Evolutionary conservation across 768 basidiomycete genomes (phyloP), one percentile per base, ranked within the genome.

Genomic region (Podaxis sp.): DNA sequence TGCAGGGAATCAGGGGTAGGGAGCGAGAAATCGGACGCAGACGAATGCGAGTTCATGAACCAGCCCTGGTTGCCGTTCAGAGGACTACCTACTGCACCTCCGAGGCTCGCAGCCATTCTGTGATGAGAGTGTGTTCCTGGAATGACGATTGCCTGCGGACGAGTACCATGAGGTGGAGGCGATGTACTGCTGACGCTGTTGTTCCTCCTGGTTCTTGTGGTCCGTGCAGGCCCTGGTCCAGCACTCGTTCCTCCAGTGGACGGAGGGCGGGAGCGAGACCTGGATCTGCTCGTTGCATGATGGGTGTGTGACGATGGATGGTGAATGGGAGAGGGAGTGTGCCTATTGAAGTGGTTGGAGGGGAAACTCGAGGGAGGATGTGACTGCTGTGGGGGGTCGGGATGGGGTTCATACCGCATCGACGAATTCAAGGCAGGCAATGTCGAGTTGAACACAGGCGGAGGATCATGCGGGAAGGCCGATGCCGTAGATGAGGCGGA

Each of bases 131-230:
- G 59, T 4, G 42, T 46, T 28, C 68, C 73, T 5, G 87, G 90
- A 65, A 91, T 91, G 53, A 89, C 75, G 69, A 91, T 90, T 9
- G 87, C 87, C 64, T 87, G 85, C 0, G 87, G 86, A 21, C 82
- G 76, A 11, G 65, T 68, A 0, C 65, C 69, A 18, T 69, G 70
- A 7, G 79, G 77, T 42, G 82, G 86, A 54, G 80, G 87, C 61
- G 70, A 80, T 48, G 78, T 84, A 11, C 83, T 80, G 62, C 81
- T 82, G 50, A 90, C 76, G 63, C 82, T 84, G 61, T 82, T 84
- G 60, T 83, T 83, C 58, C 88, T 75, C 61, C 88, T 77, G 18
- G 82, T 69, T 16, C 87, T 75, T 14, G 82, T 75, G 0, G 82
- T 82, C 55, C 86, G 73, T 7, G 82, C 79, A 1, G 85, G 86